A percentile compares a stretch with the other conserved stretches of the same genome.
These are phyloP conservation scores for Agaricus blazei DNA, from an alignment of 768 basidiomycete species.

Conservation along the genomic window DNA sequence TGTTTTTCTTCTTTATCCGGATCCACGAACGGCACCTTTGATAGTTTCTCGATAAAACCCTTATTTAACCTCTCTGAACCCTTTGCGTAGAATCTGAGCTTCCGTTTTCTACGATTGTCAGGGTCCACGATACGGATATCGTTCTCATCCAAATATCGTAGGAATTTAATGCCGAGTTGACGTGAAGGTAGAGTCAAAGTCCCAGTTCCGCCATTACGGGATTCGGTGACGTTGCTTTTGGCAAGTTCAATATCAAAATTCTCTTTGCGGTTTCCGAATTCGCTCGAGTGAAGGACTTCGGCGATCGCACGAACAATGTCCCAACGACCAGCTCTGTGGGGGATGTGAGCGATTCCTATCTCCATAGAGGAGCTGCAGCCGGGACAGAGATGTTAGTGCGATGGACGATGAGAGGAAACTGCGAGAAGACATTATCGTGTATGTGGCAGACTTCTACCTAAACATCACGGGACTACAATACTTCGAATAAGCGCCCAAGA, in stretches of 20 bases:
- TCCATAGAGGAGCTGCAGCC: constrained; percentile 25
- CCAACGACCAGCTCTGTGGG: constrained; percentile 41
- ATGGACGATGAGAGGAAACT: constrained; percentile 1
- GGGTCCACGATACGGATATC: constrained; percentile 36
- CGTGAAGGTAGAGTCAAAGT: constrained; percentile 32
- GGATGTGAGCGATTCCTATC: constrained; percentile 31
- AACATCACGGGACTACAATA: constrained; percentile 2
- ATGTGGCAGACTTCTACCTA: not conserved
- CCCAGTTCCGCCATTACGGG: constrained; percentile 53
- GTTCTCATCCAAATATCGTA: constrained; percentile 34
- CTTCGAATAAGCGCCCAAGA: not conserved
- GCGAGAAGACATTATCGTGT: not conserved
- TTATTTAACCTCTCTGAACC: constrained; percentile 10
- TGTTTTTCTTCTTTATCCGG: constrained; percentile 51
- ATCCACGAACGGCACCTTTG: constrained; percentile 51
- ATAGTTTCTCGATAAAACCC: constrained; percentile 29
- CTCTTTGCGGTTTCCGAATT: constrained; percentile 37
- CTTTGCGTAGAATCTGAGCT: constrained; percentile 29
- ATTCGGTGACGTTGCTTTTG: constrained; percentile 37
- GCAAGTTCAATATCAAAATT: constrained; percentile 64
- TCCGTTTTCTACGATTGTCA: constrained; percentile 16
- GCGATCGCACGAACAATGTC: constrained; percentile 55
- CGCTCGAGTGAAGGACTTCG: constrained; percentile 49
- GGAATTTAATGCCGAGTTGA: constrained; percentile 39
- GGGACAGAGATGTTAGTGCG: constrained; percentile 1